Evolutionary conservation across 202 grass and related monocot genomes (phyloP).

Genomic region (Digitaria exilis): DNA sequence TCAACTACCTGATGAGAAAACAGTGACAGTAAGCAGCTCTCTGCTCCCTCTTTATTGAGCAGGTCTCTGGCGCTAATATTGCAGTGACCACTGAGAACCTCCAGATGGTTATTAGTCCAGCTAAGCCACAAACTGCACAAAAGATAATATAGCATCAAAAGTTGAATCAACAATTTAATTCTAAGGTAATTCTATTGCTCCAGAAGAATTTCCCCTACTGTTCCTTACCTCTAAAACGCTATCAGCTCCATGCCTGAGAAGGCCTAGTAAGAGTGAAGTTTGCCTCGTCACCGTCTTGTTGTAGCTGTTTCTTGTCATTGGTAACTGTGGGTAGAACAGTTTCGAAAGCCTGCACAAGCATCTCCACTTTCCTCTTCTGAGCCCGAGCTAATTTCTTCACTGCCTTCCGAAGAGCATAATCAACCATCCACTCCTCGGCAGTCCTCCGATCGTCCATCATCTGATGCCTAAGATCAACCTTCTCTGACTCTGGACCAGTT

Average conservation of each 20-base stretch:
- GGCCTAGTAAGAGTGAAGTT: slow-evolving; percentile 32
- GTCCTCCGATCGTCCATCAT: slow-evolving; percentile 59
- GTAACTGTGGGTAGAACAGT: slow-evolving; percentile 43
- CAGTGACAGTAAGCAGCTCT: slow-evolving; percentile 21
- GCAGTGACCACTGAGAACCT: slow-evolving; percentile 57
- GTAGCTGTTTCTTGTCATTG: slow-evolving; percentile 19
- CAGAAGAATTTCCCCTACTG: neutral
- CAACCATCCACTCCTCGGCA: slow-evolving; percentile 85
- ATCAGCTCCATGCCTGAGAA: slow-evolving; percentile 44
- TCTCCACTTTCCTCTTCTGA: slow-evolving; percentile 72
- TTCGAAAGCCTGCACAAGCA: slow-evolving; percentile 85
- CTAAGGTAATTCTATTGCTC: neutral
- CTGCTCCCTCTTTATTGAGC: slow-evolving; percentile 31
- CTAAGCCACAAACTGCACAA: slow-evolving; percentile 40
- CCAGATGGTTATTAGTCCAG: slow-evolving; percentile 40
- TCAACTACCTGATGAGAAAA: slow-evolving; percentile 17
- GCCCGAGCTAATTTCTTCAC: slow-evolving; percentile 69
- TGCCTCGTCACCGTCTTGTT: slow-evolving; percentile 30
- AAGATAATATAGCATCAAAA: neutral
- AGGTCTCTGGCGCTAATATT: slow-evolving; percentile 60
- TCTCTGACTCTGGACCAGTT: slow-evolving; percentile 59
- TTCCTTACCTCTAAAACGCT: slow-evolving; percentile 34
- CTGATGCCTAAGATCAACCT: slow-evolving; percentile 82
- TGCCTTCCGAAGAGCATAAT: slow-evolving; percentile 68
- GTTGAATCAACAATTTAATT: neutral